phyloP scores from a whole-genome alignment of 805 yeast genomes.

The Saccharomycopsis sp. region DNA sequence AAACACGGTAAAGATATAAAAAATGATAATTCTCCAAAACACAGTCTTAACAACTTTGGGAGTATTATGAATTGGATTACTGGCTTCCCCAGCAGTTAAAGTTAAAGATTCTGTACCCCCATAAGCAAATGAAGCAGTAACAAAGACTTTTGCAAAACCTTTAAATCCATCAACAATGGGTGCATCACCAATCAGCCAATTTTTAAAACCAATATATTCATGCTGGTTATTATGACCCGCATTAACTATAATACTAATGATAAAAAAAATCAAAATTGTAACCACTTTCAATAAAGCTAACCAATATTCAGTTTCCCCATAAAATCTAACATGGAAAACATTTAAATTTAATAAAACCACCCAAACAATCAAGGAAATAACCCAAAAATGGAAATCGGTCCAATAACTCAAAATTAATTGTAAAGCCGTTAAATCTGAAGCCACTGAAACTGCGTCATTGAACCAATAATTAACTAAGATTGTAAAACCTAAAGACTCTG shows the following conservation, averaged over 20 bases:
- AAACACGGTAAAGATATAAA: conserved; percentile 44
- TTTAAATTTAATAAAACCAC: conserved; percentile 34
- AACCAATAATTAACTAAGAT: conserved; percentile 70
- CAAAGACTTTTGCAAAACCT: conserved; percentile 41
- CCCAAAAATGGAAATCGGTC: conserved; percentile 49
- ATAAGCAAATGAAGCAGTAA: conserved; percentile 40
- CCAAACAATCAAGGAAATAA: conserved; percentile 45
- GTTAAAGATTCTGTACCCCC: conserved; percentile 44
- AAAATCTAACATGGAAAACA: conserved; percentile 41
- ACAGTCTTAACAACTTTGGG: conserved; percentile 53
- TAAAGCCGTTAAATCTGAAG: conserved; percentile 61
- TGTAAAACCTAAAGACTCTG: conserved; percentile 63
- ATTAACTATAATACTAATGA: conserved; percentile 44
- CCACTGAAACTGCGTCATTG: conserved; percentile 69
- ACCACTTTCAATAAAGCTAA: conserved; percentile 46
- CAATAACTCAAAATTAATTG: conserved; percentile 45
- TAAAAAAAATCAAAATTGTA: conserved; percentile 47
- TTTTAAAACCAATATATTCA: conserved; percentile 44
- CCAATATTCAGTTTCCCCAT: conserved; percentile 56
- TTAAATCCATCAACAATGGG: conserved; percentile 41
- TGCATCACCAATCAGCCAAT: conserved; percentile 48
- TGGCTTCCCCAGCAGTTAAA: conserved; percentile 43
- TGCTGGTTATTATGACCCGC: conserved; percentile 46
- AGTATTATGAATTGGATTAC: conserved; percentile 46
- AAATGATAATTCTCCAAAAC: conserved; percentile 44